Evolutionary conservation across 177 flowering plant genomes (phyloP).

Genomic region (Vitis hybrid): DNA sequence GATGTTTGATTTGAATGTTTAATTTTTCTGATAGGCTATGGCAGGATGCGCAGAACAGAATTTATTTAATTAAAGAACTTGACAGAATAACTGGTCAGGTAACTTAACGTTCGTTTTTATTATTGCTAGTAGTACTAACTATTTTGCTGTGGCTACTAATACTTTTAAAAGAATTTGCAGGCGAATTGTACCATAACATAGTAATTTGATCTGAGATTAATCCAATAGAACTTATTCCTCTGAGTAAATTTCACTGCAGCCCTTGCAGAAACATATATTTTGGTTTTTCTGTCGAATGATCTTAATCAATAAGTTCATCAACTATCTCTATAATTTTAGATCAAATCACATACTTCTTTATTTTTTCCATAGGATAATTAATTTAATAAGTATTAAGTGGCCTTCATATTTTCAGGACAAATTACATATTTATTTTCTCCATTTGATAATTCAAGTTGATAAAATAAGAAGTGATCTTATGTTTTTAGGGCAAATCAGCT

Average conservation of each 20-base stretch:
- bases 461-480: not conserved
- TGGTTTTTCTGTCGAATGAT: too few relatives aligned
- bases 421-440: not conserved
- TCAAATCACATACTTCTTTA: not conserved
- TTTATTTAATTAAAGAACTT: constrained; percentile 80
- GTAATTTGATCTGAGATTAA: too few relatives aligned
- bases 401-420: not conserved
- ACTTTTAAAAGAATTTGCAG: not conserved
- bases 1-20: constrained; percentile 2
- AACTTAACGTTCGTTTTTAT: not conserved
- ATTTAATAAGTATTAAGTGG: too few relatives aligned
- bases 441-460: constrained; percentile 1
- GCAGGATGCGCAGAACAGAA: constrained; percentile 90
- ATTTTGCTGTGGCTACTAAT: not conserved
- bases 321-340: not conserved
- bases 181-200: not conserved
- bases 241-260: too few relatives aligned
- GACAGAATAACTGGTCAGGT: constrained; percentile 92
- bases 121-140: not conserved
- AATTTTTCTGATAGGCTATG: constrained; percentile 51
- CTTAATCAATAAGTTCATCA: too few relatives aligned
- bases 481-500: constrained; percentile 77
- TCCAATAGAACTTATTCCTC: too few relatives aligned
- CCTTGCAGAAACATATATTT: too few relatives aligned
- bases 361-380: not conserved